Evolutionary conservation across 2,329 filamentous ascomycete species (phyloP), one percentile per base, ranked within the genome.

Genomic region (Corynespora cassiicola): DNA sequence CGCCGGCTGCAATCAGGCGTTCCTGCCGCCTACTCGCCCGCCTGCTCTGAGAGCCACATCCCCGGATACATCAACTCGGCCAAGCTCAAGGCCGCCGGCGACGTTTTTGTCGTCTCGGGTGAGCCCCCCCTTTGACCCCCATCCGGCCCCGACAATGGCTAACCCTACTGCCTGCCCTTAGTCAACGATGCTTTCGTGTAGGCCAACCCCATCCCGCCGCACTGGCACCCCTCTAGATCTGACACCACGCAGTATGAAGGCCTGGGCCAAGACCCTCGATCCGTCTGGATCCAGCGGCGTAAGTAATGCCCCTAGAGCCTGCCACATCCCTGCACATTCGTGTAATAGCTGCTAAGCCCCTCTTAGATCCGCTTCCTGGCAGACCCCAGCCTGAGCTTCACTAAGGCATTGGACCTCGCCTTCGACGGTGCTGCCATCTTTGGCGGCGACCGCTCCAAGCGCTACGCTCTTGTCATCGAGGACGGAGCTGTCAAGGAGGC

Each of bases 181-280:
- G 91, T 96, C 65, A 97, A 97, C 66, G 92, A 97, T 67, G 82
- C 90, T 14, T 96, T 96, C 67, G 91, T 96, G 88, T 95, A 77
- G 72, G 87, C 73, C 14, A 7, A 18, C 42, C 22, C 37, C 20
- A 24, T 30, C 36, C 15, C 36, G 32, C 31, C 26, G 11, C 35
- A 32, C n/a, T 10, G 2, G 14, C 2, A 18, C 17, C 7, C 4
- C 7, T 12, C 17, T 6, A 31, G 5, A 11, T 34, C 54, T 64
- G 30, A 62, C 45, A 39, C 24, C 7, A 19, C 18, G 16, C 47
- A 94, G 89, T 29, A 96, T 91, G 81, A 95, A 95, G 71, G 91
- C 90, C 5, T 96, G 91, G 90, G 84, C 75, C 30, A 81, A 86
- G 48, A 76, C 81, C 46, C 78, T 96, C 27, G 90, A 96, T 68